These are phyloP conservation scores for Selaginella tamariscina DNA, from an alignment of 75 land plant species.

Conservation along the genomic window DNA sequence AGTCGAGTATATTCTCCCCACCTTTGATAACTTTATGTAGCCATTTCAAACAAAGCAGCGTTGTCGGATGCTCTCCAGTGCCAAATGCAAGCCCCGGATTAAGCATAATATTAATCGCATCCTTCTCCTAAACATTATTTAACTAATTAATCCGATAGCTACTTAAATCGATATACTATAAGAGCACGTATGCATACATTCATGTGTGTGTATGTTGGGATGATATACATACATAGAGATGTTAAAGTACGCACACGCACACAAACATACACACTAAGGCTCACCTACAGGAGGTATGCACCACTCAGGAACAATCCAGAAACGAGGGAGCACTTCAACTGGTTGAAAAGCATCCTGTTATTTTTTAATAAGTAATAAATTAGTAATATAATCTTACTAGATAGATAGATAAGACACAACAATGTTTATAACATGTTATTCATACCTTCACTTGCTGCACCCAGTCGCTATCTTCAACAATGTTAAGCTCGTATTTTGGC, in stretches of 20 bases:
- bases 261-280: no score
- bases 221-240: no score
- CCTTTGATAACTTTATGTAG: conserved; percentile 38
- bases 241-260: no score
- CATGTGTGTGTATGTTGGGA: no score
- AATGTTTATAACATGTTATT: not conserved
- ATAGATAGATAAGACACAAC: not conserved
- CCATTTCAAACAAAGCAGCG: conserved; percentile 57
- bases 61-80: conserved; percentile 86
- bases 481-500: conserved; percentile 41
- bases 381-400: not conserved
- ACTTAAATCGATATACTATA: no score
- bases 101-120: conserved; percentile 59
- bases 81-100: conserved; percentile 94
- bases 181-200: no score
- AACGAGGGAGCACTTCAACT: conserved; percentile 38
- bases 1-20: conserved; percentile 62
- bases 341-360: conserved; percentile 64
- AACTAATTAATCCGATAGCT: not conserved
- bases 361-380: not conserved
- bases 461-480: conserved; percentile 51
- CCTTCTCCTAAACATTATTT: conserved; percentile 32
- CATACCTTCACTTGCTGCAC: conserved; percentile 54
- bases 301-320: conserved; percentile 88
- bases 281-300: conserved; percentile 57